phyloP scores from a whole-genome alignment of 106 monocot genomes.

The Dendrobium huoshanense region DNA sequence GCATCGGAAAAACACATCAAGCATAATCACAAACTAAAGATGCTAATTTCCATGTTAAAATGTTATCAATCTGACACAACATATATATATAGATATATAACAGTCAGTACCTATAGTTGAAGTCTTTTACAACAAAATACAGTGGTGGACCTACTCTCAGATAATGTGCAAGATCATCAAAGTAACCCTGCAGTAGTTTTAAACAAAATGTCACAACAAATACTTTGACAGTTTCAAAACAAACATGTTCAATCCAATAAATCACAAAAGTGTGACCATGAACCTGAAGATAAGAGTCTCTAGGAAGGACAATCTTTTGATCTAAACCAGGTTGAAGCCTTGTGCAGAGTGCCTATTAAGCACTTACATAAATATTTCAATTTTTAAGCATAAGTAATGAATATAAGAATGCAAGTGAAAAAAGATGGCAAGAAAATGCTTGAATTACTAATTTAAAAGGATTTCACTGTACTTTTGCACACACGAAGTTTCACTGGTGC shows the following conservation, averaged over 20 bases:
- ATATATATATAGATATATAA: not conserved
- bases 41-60: not conserved
- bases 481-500: not conserved
- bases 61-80: not conserved
- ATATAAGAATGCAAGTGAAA: not conserved
- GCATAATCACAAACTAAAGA: not conserved
- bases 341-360: constrained; percentile 55
- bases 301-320: constrained; percentile 83
- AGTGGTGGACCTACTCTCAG: constrained; percentile 89
- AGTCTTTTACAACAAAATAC: constrained; percentile 92
- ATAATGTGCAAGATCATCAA: constrained; percentile 73
- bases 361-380: not conserved
- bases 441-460: not conserved
- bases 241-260: not conserved
- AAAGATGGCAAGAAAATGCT: not conserved
- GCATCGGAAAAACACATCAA: not conserved
- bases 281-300: constrained; percentile 96
- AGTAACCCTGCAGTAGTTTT: constrained; percentile 40
- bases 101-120: constrained; percentile 74
- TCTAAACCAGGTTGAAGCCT: constrained; percentile 90
- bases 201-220: constrained; percentile 7
- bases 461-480: not conserved
- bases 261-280: not conserved
- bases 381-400: not conserved
- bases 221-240: not conserved